Base-by-base conservation (phyloP, 2,329 filamentous ascomycete genomes). In the Pyrenophora seminiperda region DNA sequence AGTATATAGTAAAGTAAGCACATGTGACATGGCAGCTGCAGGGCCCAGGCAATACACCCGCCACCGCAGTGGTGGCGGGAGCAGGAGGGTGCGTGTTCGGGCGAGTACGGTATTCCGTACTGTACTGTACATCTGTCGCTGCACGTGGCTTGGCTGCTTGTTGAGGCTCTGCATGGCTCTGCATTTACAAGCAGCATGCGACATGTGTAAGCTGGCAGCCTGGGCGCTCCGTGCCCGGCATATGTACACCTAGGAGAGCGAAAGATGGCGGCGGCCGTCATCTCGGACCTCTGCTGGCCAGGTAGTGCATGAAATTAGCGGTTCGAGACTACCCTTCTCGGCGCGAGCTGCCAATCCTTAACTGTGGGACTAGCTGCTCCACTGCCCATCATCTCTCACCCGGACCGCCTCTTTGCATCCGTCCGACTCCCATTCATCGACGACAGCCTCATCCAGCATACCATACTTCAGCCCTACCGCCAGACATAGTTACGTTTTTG, bases 401-500 rank as follows among this genome's bases (percentile, higher is more conserved):
- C 61, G 50, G 52, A 56, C 52, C 46, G 42, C 54, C 51, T 53
- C 55, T 47, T 37, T 51, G 38, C 45, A 42, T 37, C n/a, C n/a
- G n/a, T n/a, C n/a, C n/a, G n/a, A n/a, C n/a, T n/a, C 43, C 43
- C 61, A 62, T 63, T 57, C 64, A 65, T 63, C 65, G 50, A 38
- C 54, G 52, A 54, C 63, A 67, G 63, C 62, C 59, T 65, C 64
- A 64, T 61, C 54, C 65, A 61, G 52, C 58, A 63, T 63, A 52
- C 50, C 52, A 46, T 58, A 43, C 41, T 38, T 53, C 54, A 50
- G 37, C 54, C 53, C 47, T 53, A 55, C 45, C 37, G 39, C 50
- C 30, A 42, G 31, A 24, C 29, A 42, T 27, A 27, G 38, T 32
- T 48, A 32, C 29, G 40, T 41, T 17, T 7, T 27, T n/a, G n/a